Percentiles rank a stretch among this genome's conserved stretches.
phyloP scores from a whole-genome alignment of 441 rosid genomes.

The Syzygium syzygioides region DNA sequence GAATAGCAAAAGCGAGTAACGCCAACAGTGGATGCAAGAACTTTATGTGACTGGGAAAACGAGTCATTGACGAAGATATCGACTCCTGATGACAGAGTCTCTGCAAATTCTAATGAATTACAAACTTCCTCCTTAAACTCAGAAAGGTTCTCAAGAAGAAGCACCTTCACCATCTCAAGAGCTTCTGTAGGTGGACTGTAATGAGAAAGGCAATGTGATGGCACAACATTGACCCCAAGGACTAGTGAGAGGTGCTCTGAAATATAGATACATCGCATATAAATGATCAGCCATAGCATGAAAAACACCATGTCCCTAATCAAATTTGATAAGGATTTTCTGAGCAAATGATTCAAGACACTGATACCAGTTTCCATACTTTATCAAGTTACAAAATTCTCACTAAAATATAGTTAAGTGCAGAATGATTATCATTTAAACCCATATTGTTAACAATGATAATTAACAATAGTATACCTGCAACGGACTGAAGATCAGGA shows the following conservation, averaged over 20 bases:
- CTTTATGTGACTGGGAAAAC: constrained; percentile 53
- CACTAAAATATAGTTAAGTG: neutral
- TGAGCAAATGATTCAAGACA: neutral
- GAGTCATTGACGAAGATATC: constrained; percentile 71
- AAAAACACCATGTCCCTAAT: neutral
- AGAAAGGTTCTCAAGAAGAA: constrained; percentile 56
- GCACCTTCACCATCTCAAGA: constrained; percentile 24
- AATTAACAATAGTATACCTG: constrained; percentile 29
- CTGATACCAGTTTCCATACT: neutral
- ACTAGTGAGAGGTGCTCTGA: constrained; percentile 46
- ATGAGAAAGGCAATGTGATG: constrained; percentile 20
- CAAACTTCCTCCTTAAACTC: constrained; percentile 55
- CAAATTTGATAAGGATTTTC: neutral
- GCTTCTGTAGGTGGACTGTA: constrained; percentile 20
- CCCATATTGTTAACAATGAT: neutral
- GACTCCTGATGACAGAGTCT: constrained; percentile 43
- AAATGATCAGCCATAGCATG: neutral
- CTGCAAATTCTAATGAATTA: constrained; percentile 43
- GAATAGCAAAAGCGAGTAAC: constrained; percentile 44
- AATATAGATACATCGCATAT: constrained; percentile 1
- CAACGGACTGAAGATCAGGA: constrained; percentile 28
- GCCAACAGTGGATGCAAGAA: constrained; percentile 68
- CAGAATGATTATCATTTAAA: neutral
- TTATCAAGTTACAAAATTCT: neutral
- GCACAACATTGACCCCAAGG: constrained; percentile 39